phyloP scores from a whole-genome alignment of 371 early-diverging fungal species.

The Mucor racemosus region DNA sequence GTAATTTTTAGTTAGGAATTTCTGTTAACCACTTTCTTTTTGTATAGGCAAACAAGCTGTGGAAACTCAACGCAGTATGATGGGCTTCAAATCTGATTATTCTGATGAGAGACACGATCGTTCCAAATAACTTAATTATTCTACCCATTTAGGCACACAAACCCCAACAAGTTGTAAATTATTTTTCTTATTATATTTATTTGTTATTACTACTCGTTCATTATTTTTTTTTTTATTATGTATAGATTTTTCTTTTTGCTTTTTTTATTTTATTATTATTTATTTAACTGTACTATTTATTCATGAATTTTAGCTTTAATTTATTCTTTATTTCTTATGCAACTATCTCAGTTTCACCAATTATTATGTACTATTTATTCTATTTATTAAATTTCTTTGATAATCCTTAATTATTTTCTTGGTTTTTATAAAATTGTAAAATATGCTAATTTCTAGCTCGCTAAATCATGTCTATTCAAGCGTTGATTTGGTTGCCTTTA shows the following conservation, averaged over 20 bases:
- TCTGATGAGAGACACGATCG: constrained; percentile 27
- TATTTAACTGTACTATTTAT: not conserved
- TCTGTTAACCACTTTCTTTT: not conserved
- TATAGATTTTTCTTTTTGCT: not conserved
- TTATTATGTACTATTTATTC: too few relatives aligned
- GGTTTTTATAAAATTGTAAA: too few relatives aligned
- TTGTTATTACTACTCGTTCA: constrained; percentile 1
- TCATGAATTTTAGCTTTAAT: not conserved
- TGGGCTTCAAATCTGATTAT: constrained; percentile 30
- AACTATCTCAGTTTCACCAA: too few relatives aligned
- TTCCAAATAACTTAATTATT: not conserved
- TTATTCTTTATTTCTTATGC: not conserved
- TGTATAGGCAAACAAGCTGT: constrained; percentile 16
- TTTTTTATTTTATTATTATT: not conserved
- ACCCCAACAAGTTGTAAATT: constrained; percentile 4
- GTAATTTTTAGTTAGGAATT: not conserved
- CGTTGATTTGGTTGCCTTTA: too few relatives aligned
- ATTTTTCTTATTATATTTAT: not conserved
- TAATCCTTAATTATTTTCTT: too few relatives aligned
- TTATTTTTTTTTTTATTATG: not conserved
- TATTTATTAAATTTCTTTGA: too few relatives aligned
- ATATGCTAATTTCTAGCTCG: too few relatives aligned
- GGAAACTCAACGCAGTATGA: constrained; percentile 27
- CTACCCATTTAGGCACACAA: not conserved
- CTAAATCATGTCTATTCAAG: too few relatives aligned